These are phyloP conservation scores for Cladophialophora exuberans DNA, from an alignment of 2,329 filamentous ascomycete species.

Conservation along the genomic window DNA sequence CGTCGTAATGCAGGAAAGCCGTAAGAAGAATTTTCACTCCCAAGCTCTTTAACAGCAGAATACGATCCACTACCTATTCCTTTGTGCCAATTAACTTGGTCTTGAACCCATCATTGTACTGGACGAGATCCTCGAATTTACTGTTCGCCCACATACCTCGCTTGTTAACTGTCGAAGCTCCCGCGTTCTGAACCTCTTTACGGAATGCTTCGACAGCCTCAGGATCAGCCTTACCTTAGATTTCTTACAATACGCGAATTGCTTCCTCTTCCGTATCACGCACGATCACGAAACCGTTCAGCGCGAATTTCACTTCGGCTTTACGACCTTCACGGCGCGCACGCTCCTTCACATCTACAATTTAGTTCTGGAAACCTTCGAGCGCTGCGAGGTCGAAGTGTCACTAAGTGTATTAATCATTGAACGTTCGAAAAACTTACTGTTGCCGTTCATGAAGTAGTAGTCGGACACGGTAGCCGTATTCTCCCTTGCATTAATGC, in stretches of 20 bases:
- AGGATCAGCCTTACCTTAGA: constrained; percentile 57
- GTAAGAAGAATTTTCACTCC: constrained; percentile 49
- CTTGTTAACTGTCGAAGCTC: constrained; percentile 51
- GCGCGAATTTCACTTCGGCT: constrained; percentile 51
- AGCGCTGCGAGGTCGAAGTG: constrained; percentile 37
- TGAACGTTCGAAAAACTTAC: neutral
- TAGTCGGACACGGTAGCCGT: constrained; percentile 53
- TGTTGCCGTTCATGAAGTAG: constrained; percentile 63
- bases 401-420: neutral
- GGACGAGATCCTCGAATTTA: constrained; percentile 57
- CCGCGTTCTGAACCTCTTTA: constrained; percentile 55
- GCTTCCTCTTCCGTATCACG: constrained; percentile 60
- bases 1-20: constrained; percentile 57
- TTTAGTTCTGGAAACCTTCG: constrained; percentile 56
- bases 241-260: constrained; percentile 53
- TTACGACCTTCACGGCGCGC: constrained; percentile 50
- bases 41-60: constrained; percentile 54
- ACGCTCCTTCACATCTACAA: constrained; percentile 52
- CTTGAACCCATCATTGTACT: constrained; percentile 62
- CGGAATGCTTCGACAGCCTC: constrained; percentile 56
- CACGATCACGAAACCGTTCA: constrained; percentile 47
- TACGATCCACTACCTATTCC: constrained; percentile 74
- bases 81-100: constrained; percentile 59
- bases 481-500: constrained; percentile 55
- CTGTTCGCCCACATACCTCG: constrained; percentile 59